Percentiles rank a stretch among this genome's conserved stretches.
These are phyloP conservation scores for Cardamine chenopodiifolia DNA, from an alignment of 345 rosid genomes.

Conservation along the genomic window DNA sequence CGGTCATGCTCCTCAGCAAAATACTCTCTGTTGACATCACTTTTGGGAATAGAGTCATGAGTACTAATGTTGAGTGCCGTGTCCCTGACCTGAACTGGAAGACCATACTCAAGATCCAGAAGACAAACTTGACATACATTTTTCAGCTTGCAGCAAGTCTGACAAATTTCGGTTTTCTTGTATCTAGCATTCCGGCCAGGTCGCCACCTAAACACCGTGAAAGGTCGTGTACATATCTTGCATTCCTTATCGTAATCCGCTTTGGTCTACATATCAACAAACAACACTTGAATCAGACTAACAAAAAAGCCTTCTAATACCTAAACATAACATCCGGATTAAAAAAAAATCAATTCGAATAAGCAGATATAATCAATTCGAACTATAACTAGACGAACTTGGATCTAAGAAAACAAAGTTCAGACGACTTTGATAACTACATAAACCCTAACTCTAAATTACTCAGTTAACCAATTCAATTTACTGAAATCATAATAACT, in stretches of 20 bases:
- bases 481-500: neutral
- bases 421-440: neutral
- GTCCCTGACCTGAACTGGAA: conserved; percentile 95
- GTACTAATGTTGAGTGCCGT: conserved; percentile 78
- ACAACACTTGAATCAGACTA: conserved; percentile 7
- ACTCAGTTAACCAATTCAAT: neutral
- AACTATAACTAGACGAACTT: neutral
- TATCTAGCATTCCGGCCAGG: conserved; percentile 91
- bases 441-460: conserved; percentile 1
- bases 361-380: conserved; percentile 1
- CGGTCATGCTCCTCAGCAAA: conserved; percentile 98
- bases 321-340: neutral
- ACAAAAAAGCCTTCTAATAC: neutral
- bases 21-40: conserved; percentile 88
- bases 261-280: conserved; percentile 58
- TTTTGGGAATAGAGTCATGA: conserved; percentile 85
- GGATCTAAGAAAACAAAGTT: conserved; percentile 6
- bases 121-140: conserved; percentile 99
- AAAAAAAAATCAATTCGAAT: neutral
- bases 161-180: conserved; percentile 91
- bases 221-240: conserved; percentile 94
- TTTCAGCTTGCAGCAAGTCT: conserved; percentile 91
- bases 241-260: conserved; percentile 94
- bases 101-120: conserved; percentile 89
- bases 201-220: conserved; percentile 93